These are phyloP conservation scores for Yarrowia osloensis DNA, from an alignment of 805 yeast species.

Conservation along the genomic window DNA sequence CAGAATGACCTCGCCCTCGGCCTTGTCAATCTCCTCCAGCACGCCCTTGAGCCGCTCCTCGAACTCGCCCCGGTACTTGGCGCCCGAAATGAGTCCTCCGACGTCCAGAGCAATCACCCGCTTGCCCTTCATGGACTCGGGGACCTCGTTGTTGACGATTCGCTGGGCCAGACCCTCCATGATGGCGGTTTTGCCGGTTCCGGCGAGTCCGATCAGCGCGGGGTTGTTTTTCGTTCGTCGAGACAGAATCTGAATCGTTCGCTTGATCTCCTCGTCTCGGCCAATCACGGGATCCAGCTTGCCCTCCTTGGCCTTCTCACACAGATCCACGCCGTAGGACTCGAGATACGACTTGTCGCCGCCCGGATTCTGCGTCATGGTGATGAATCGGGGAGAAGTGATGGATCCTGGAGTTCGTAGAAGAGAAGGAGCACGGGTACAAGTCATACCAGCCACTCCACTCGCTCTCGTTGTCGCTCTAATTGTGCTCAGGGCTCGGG, in stretches of 20 bases:
- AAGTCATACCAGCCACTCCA: no score
- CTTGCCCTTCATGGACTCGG: constrained; percentile 88
- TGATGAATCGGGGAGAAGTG: constrained; percentile 1
- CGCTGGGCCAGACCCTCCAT: constrained; percentile 97
- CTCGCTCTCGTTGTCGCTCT: no score
- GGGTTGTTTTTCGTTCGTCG: constrained; percentile 95
- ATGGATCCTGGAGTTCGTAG: no score
- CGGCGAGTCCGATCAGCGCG: constrained; percentile 92
- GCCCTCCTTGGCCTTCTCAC: constrained; percentile 84
- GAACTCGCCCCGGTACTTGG: constrained; percentile 94
- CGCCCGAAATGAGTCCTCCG: constrained; percentile 89
- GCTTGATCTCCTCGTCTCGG: constrained; percentile 88
- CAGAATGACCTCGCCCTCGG: constrained; percentile 71
- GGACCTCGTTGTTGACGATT: constrained; percentile 88
- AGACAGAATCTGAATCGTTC: constrained; percentile 90
- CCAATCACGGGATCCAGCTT: constrained; percentile 97
- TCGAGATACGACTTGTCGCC: constrained; percentile 48
- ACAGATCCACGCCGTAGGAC: constrained; percentile 81
- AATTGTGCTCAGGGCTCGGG: not conserved
- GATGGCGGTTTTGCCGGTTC: constrained; percentile 96
- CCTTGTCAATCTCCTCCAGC: constrained; percentile 78
- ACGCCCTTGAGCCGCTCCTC: constrained; percentile 85
- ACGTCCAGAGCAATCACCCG: constrained; percentile 80
- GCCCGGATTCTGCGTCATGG: constrained; percentile 12
- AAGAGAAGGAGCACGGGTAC: no score